A percentile compares a stretch with the other conserved stretches of the same genome.
phyloP scores from a whole-genome alignment of 495 filamentous ascomycete genomes.

The Penicillium longicatenatum region DNA sequence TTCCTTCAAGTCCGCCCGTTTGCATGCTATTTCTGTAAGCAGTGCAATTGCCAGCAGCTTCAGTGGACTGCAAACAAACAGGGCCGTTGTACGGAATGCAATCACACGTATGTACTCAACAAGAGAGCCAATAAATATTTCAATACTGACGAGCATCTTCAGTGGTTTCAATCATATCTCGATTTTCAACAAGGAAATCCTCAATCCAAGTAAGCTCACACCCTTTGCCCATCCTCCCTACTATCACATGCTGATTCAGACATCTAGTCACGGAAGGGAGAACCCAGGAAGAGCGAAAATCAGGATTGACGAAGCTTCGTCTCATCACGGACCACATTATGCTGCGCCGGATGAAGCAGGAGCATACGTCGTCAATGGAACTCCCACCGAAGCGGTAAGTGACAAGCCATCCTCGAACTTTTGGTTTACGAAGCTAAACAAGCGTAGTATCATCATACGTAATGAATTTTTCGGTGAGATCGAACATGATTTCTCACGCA shows the following conservation, averaged over 20 bases:
- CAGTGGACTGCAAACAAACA: slow-evolving; percentile 79
- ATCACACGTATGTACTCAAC: slow-evolving; percentile 42
- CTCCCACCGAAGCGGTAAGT: slow-evolving; percentile 81
- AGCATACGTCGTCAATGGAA: slow-evolving; percentile 91
- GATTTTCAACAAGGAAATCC: slow-evolving; percentile 92
- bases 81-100: slow-evolving; percentile 68
- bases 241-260: neutral
- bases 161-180: slow-evolving; percentile 84
- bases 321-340: slow-evolving; percentile 88
- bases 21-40: slow-evolving; percentile 88
- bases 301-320: slow-evolving; percentile 77
- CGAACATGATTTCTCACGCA: slow-evolving; percentile 91
- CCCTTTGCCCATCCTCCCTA: neutral
- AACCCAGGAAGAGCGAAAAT: slow-evolving; percentile 53
- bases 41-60: slow-evolving; percentile 74
- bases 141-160: slow-evolving; percentile 30
- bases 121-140: neutral
- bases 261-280: slow-evolving; percentile 51
- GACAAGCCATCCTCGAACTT: too few relatives aligned
- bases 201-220: slow-evolving; percentile 67
- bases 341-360: slow-evolving; percentile 88
- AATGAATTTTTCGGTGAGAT: slow-evolving; percentile 95
- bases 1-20: slow-evolving; percentile 88
- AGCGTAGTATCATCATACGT: slow-evolving; percentile 67
- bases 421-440: neutral